phyloP scores from a whole-genome alignment of 345 rosid genomes.

The Atalantia buxifolia region DNA sequence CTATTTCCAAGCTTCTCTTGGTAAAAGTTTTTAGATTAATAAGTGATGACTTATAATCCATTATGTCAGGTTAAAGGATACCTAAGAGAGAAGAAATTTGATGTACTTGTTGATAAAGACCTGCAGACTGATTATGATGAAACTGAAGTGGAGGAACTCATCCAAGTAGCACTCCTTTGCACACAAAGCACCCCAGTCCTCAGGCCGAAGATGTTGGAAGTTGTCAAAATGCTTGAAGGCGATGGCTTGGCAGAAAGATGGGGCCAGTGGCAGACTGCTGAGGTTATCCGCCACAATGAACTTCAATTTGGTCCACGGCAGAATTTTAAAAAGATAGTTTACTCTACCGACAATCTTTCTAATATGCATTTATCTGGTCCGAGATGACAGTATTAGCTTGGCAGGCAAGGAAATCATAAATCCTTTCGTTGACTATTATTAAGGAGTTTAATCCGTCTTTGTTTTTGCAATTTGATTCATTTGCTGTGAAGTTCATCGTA shows the following conservation, averaged over 20 bases:
- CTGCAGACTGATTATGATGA: constrained; percentile 7
- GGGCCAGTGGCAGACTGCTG: constrained; percentile 20
- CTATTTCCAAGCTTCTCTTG: background rate
- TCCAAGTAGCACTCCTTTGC: constrained; percentile 16
- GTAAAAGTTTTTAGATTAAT: background rate
- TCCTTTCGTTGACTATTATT: background rate
- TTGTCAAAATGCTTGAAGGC: constrained; percentile 17
- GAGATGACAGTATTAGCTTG: constrained; percentile 13
- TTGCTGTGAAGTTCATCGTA: background rate
- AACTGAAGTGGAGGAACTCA: constrained; percentile 14
- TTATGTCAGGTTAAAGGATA: constrained; percentile 6
- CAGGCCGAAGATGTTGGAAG: constrained; percentile 13
- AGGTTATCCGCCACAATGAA: constrained; percentile 24
- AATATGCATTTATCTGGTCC: constrained; percentile 38
- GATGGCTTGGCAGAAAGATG: constrained; percentile 17
- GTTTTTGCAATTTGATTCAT: no score
- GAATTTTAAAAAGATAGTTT: constrained; percentile 26
- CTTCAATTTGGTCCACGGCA: constrained; percentile 20
- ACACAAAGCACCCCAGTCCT: constrained; percentile 6
- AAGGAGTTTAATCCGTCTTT: no score
- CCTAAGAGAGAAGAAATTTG: constrained; percentile 8
- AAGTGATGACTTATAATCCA: background rate
- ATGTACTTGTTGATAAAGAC: constrained; percentile 13
- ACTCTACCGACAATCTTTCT: constrained; percentile 30
- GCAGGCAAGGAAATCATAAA: background rate